A percentile compares a stretch with the other conserved stretches of the same genome.
phyloP scores from a whole-genome alignment of 495 filamentous ascomycete genomes.

The Echria macrotheca region DNA sequence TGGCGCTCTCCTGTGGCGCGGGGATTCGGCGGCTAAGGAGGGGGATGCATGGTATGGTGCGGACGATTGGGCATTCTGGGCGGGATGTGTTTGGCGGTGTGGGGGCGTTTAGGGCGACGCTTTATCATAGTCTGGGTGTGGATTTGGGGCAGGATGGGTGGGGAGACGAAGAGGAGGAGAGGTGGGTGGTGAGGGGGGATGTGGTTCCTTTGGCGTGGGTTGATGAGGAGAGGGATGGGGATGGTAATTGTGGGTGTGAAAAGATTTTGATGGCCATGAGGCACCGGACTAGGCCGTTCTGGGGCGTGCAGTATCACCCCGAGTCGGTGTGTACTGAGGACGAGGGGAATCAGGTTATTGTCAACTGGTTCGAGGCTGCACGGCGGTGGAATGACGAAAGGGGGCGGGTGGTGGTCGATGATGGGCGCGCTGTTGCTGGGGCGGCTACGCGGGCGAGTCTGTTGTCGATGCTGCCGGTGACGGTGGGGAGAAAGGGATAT shows the following conservation, averaged over 20 bases:
- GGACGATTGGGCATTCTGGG: constrained; percentile 39
- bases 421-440: constrained; percentile 15
- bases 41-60: constrained; percentile 78
- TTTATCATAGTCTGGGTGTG: constrained; percentile 87
- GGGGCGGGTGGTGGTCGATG: constrained; percentile 22
- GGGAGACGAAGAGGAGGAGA: constrained; percentile 28
- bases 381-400: constrained; percentile 44
- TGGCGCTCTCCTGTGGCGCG: constrained; percentile 63
- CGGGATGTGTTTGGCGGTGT: constrained; percentile 47
- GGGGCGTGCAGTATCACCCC: constrained; percentile 90
- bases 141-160: constrained; percentile 41
- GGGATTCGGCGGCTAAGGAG: constrained; percentile 54
- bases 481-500: constrained; percentile 27
- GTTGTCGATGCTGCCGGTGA: constrained; percentile 12
- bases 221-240: constrained; percentile 37
- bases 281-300: constrained; percentile 71
- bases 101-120: constrained; percentile 59
- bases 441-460: constrained; percentile 25
- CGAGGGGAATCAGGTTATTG: constrained; percentile 60
- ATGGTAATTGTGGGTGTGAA: constrained; percentile 41
- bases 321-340: constrained; percentile 83
- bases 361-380: constrained; percentile 69
- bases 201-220: constrained; percentile 65
- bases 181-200: constrained; percentile 29
- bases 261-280: constrained; percentile 71